Conservation (phyloP, 2,329 filamentous ascomycete genomes). For the Beauveria varroae region DNA sequence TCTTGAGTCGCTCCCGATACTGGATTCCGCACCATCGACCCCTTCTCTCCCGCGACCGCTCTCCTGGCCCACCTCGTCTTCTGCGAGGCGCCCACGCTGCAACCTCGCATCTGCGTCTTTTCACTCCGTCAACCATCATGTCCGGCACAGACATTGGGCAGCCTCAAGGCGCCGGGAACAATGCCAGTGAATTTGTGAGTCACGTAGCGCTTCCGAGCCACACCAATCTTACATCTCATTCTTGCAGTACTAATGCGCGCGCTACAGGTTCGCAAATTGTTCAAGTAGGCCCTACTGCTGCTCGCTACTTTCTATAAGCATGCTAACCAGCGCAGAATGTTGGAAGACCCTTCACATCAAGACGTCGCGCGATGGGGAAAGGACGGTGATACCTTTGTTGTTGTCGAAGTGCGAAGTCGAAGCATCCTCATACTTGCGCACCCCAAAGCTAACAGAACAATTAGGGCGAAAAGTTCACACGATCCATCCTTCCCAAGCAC, state of each 20-base stretch:
- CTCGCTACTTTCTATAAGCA: conserved; percentile 6
- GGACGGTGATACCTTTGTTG: conserved; percentile 91
- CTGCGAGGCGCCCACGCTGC: conserved; percentile 1
- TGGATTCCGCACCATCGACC: background rate
- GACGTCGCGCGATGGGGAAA: conserved; percentile 94
- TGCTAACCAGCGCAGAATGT: conserved; percentile 59
- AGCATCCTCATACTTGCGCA: background rate
- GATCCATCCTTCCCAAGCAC: conserved; percentile 91
- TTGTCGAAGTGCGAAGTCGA: conserved; percentile 67
- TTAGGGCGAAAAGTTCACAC: conserved; percentile 97
- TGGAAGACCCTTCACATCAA: conserved; percentile 89
- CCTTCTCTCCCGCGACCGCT: background rate
- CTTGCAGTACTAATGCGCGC: conserved; percentile 20
- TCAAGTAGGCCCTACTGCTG: conserved; percentile 62
- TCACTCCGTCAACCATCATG: conserved; percentile 19
- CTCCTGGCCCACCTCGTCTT: conserved; percentile 5
- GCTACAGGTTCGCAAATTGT: conserved; percentile 85
- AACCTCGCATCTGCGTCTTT: background rate
- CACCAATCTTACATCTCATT: too few species aligned
- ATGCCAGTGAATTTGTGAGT: conserved; percentile 93
- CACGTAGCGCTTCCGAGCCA: background rate
- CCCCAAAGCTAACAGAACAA: background rate
- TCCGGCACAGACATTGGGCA: conserved; percentile 26
- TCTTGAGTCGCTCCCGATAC: background rate
- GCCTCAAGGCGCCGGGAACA: conserved; percentile 50